phyloP scores from a whole-genome alignment of 305 asterid genomes.

The Fraxinus sp. region DNA sequence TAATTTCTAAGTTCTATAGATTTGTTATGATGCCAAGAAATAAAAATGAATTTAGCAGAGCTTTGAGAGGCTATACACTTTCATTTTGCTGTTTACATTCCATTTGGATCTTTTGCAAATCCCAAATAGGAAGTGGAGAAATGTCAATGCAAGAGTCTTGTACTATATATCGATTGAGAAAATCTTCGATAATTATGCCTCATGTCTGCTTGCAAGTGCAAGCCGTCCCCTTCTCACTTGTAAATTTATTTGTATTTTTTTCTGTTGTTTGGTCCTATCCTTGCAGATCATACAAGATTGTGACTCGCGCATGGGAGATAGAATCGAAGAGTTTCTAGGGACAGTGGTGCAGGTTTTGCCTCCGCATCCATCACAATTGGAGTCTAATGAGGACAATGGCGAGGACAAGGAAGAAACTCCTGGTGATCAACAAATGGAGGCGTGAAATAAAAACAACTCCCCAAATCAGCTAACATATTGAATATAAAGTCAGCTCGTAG shows the following conservation, averaged over 20 bases:
- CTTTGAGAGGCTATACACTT: neutral
- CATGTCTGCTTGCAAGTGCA: neutral
- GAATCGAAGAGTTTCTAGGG: conserved; percentile 39
- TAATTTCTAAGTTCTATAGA: neutral
- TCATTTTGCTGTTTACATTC: neutral
- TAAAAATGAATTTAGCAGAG: neutral
- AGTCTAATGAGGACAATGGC: conserved; percentile 9
- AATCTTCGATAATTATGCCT: neutral
- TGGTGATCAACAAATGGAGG: conserved; percentile 11
- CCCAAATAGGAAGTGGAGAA: neutral
- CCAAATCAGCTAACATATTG: neutral
- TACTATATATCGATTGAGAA: neutral
- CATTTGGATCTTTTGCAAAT: neutral
- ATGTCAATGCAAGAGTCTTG: neutral
- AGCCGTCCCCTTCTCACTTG: neutral
- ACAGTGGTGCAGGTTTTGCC: conserved; percentile 42
- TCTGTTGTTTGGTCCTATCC: neutral
- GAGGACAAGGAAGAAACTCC: conserved; percentile 16
- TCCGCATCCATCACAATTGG: conserved; percentile 43
- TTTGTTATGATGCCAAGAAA: neutral
- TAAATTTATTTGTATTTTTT: neutral
- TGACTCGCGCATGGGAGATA: conserved; percentile 48
- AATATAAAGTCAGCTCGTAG: neutral
- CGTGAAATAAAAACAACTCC: neutral
- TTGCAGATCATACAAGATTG: conserved; percentile 58